Percentiles rank a stretch among this genome's conserved stretches.
Evolutionary conservation across 345 rosid species (phyloP).

Genomic region (Gossypium mustelinum): DNA sequence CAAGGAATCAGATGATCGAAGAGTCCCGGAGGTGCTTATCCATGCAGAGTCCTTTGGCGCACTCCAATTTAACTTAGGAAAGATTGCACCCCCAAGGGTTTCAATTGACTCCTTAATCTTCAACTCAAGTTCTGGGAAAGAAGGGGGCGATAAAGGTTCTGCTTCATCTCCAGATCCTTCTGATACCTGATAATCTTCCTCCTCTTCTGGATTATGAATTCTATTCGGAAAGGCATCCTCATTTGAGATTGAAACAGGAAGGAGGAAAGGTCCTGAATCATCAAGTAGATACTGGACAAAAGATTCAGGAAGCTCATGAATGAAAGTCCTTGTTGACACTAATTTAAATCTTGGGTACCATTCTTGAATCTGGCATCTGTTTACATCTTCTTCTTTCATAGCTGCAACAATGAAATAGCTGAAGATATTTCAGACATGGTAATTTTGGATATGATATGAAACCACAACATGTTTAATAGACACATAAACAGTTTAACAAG

Average conservation of each 20-base stretch:
- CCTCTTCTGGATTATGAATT: constrained; percentile 56
- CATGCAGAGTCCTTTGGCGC: constrained; percentile 88
- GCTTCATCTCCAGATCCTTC: constrained; percentile 73
- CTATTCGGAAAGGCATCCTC: constrained; percentile 74
- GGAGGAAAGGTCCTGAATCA: constrained; percentile 69
- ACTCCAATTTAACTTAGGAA: constrained; percentile 89
- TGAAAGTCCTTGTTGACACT: constrained; percentile 56
- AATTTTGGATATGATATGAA: too few species aligned
- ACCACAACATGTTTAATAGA: too few species aligned
- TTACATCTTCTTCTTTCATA: constrained; percentile 73
- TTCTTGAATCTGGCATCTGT: constrained; percentile 76
- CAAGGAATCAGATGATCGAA: constrained; percentile 72
- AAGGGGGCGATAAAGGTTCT: constrained; percentile 43
- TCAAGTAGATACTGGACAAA: constrained; percentile 68
- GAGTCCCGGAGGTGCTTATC: constrained; percentile 68
- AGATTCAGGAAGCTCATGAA: constrained; percentile 67
- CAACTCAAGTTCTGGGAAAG: constrained; percentile 66
- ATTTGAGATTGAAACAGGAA: constrained; percentile 55
- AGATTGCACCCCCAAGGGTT: constrained; percentile 58
- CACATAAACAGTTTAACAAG: too few species aligned
- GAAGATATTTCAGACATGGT: not conserved
- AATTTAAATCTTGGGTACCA: constrained; percentile 82
- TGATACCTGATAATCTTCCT: constrained; percentile 55
- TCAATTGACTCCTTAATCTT: constrained; percentile 58
- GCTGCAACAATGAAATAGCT: constrained; percentile 2